Conservation (phyloP, 2,329 filamentous ascomycete species). For the Scopulariopsis brevicaulis region DNA sequence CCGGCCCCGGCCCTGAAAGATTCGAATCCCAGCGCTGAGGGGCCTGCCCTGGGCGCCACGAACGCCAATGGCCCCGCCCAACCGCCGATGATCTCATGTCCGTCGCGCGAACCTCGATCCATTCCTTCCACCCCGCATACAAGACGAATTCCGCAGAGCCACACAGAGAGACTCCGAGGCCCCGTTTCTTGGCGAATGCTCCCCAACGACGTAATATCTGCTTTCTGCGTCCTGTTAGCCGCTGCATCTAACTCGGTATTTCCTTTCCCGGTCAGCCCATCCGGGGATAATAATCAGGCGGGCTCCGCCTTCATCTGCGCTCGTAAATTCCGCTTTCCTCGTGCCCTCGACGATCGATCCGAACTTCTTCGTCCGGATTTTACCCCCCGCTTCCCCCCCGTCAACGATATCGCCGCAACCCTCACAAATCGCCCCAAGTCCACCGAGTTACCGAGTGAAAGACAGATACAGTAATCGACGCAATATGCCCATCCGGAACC, state of each 20-base stretch:
- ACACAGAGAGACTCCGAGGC: not conserved
- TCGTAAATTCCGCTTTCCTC: not conserved
- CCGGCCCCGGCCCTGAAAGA: not conserved
- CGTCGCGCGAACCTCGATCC: not conserved
- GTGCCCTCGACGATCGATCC: not conserved
- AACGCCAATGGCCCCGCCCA: not conserved
- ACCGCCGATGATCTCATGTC: not conserved
- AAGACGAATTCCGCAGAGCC: not conserved
- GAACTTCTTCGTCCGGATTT: not conserved
- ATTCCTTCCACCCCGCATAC: not conserved
- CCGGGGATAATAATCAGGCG: not conserved
- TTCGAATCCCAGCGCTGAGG: not conserved
- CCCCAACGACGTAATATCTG: not conserved
- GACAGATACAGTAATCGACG: not conserved
- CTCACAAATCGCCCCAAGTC: not conserved
- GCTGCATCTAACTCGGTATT: not conserved
- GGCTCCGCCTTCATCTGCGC: not conserved
- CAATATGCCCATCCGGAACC: conserved; percentile 62
- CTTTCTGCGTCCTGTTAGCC: not conserved
- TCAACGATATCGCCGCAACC: not conserved
- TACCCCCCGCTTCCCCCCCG: not conserved
- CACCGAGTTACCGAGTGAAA: not conserved
- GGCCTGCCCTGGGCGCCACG: not conserved
- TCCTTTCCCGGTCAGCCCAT: not conserved
- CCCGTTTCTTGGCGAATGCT: not conserved